Evolutionary conservation across 2,329 filamentous ascomycete species (phyloP), one percentile per base, ranked within the genome.

Genomic region (Aulographum hederae): DNA sequence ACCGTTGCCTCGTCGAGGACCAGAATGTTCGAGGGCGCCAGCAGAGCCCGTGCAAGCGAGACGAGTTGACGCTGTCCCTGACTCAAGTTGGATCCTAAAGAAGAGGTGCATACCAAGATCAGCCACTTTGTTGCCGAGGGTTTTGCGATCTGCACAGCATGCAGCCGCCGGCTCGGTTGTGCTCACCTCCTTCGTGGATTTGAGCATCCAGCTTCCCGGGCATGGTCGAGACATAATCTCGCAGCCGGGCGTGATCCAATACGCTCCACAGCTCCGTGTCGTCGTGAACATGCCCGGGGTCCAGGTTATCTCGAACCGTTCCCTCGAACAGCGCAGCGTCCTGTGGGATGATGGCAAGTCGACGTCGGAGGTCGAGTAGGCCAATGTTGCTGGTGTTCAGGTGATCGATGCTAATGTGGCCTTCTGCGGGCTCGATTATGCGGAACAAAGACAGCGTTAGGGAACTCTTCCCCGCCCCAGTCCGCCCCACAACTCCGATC

Each of bases 241-340:
- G 92, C 35, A 98, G 64, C 46, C 86, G 76, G 37, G 89, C 89
- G 56, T 95, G 86, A 52, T 94, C 80, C 39, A 94, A 64, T 37
- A 91, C 85, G 50, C 79, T 92, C 89, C 89, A 98, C 20, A 98
- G 64, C 50, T 95, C 89, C 4, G 85, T 93, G 54, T 98, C 91
- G 54, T 94, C 86, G 48, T 93, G 85, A 33, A 91, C 81, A 51
- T 93, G 80, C 18, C 78, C 81, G 16, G 91, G 91, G 50, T 98
- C 89, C 25, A 95, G 67, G 48, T 98, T 98, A 55, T 98, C 89
- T 41, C 89, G 73, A 39, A 98, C 70, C 6, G 78, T 85, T 31
- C 85, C 85, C 54, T 92, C 82, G 46, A 98, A 98, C 38, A 98
- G 69, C 39, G 86, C 86, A 18, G 89, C 86, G 56, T 98, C 91